Evolutionary conservation across 1,284 basidiomycete genomes (phyloP), one percentile per base, ranked within the genome.

Genomic region (Ustilago curta): DNA sequence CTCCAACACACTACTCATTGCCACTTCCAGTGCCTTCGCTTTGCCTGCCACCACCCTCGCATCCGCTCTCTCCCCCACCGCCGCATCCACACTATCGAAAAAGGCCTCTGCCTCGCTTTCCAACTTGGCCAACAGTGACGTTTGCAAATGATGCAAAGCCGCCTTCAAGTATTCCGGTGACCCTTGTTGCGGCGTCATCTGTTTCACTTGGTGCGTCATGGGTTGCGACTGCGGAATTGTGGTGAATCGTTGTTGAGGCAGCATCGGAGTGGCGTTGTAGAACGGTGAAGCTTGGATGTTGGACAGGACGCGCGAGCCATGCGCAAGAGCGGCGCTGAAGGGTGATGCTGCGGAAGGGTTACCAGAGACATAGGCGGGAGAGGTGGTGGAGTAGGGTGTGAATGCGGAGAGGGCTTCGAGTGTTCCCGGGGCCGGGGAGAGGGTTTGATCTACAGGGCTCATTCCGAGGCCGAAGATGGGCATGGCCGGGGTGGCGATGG

Each of bases 331-430:
- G 4, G 71, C 56, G 18, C 48, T 58, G 51, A 74, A 58, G 0
- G 71, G 71, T 1, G 58, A 62, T 4, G 60, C 65, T 6, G 63
- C 69, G 11, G 67, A 37, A 1, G 52, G 19, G 31, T 19, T 51
- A 12, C 50, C 51, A 3, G 53, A 32, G 8, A 29, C 42, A 21
- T 73, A 68, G 1, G 70, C 70, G n/a, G 70, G 70, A 0, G 70
- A 73, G 8, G 70, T 73, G 48, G 64, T 55, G 44, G 31, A 47
- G 61, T 67, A 72, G 0, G 70, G 70, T 9, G 68, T 70, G 45
- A 64, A 52, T 1, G 57, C 61, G 0, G 58, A 31, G 16, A 71
- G 45, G 27, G 19, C 25, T 14, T 62, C 65, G 7, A 21, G 21
- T 2, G 55, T 42, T 4, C 54, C 54, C 6, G 54, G 54, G 2